These are phyloP conservation scores for Galeopsis tetrahit DNA, from an alignment of 257 asterid species.

Conservation along the genomic window DNA sequence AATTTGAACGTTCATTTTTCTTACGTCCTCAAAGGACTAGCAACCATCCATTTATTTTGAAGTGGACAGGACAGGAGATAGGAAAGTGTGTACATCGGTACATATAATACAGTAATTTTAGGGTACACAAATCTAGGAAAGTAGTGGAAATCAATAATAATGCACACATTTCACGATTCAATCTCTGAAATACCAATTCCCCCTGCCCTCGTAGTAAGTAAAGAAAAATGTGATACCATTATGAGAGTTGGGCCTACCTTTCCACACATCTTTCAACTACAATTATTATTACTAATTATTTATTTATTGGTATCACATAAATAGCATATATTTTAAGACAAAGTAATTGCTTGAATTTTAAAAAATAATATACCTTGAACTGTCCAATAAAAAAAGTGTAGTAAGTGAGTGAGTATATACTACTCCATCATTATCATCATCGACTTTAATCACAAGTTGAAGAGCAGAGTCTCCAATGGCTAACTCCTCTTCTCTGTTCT, in stretches of 20 bases:
- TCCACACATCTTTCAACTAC: conserved; percentile 4
- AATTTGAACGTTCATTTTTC: too few relatives aligned
- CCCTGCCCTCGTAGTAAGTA: background rate
- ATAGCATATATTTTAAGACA: too few relatives aligned
- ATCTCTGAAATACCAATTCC: background rate
- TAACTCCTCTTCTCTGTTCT: conserved; percentile 12
- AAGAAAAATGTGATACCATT: background rate
- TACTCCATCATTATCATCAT: background rate
- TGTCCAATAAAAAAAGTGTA: too few relatives aligned
- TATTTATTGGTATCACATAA: too few relatives aligned
- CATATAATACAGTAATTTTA: background rate
- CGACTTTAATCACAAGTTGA: background rate
- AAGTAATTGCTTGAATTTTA: too few relatives aligned
- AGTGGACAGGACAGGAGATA: too few relatives aligned
- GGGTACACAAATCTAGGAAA: background rate
- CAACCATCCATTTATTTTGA: too few relatives aligned
- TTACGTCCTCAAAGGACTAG: too few relatives aligned
- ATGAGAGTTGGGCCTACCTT: conserved; percentile 1
- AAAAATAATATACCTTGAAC: too few relatives aligned
- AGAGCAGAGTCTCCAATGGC: background rate
- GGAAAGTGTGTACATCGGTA: too few relatives aligned
- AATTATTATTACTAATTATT: background rate
- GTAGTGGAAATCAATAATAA: background rate
- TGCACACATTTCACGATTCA: conserved; percentile 28
- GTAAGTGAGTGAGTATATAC: background rate